Base-by-base conservation (phyloP, 1,139 yeast species). In the Magnusiomyces ingens region DNA sequence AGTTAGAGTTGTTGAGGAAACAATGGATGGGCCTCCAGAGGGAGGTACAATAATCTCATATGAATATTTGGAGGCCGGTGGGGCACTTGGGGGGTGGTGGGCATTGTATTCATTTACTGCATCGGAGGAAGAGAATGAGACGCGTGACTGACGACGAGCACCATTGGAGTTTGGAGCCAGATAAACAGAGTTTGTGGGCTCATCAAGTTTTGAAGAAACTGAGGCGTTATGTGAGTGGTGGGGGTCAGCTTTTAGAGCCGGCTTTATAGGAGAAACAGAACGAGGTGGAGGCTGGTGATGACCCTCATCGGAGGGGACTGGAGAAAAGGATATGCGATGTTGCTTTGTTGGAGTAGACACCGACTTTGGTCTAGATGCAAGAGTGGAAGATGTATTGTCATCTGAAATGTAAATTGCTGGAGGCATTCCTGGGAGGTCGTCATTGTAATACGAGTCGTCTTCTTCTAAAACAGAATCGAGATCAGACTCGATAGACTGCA, bases 401-500 rank as follows among this genome's bases (percentile, higher is more conserved):
- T 47, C 49, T n/a, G 49, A 38, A 17, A 21, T 38, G 12, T 38
- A 18, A 2, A 13, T 18, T 13, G 44, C 17, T 13, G 36, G 19
- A 13, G 22, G 49, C 19, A 36, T 42, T n/a, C 42, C 29, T n/a
- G 17, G 48, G 38, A 18, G 6, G 19, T 41, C 19, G 50, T 50
- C 2, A 17, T 35, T 41, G 10, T 41, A 13, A 17, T 11, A 12
- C 10, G 36, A 12, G 40, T 43, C 57, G 21, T 58, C 65, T 48
- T 67, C 70, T 57, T 69, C 73, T 18, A 60, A 59, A 21, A 69
- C 71, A 1, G 70, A 64, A 47, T 64, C 64, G 50, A 69, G 58
- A 51, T 69, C 73, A 21, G 65, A 59, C 47, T 69, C 72, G 54
- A 63, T 62, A 4, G 69, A 63, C 46, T 64, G 53, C 22, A 66